Conservation (phyloP, 148 eudicot genomes). For the Selenicereus undatus region DNA sequence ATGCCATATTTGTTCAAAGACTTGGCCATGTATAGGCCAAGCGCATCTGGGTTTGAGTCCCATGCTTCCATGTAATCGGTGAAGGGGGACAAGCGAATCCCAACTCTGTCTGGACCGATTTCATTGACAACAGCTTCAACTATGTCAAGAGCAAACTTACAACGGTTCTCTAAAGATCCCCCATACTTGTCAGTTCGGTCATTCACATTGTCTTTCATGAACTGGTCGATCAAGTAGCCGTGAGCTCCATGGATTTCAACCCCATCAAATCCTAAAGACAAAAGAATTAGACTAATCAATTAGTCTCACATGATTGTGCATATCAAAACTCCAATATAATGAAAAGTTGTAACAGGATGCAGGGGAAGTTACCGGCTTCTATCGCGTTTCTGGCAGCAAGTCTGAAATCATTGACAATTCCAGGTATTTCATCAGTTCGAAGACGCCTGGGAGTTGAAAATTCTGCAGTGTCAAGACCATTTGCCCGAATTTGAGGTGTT, state of each 20-base stretch:
- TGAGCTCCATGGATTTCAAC: constrained; percentile 54
- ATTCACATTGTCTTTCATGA: constrained; percentile 43
- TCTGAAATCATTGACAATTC: constrained; percentile 42
- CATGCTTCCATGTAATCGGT: constrained; percentile 39
- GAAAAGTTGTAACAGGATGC: background rate
- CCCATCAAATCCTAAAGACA: constrained; percentile 42
- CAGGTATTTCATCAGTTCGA: constrained; percentile 36
- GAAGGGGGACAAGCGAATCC: constrained; percentile 47
- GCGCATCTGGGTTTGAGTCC: constrained; percentile 39
- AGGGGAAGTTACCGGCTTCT: constrained; percentile 40
- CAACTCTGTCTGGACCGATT: constrained; percentile 50
- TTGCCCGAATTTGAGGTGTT: constrained; percentile 34
- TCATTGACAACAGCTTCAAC: constrained; percentile 39
- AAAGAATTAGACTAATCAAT: background rate
- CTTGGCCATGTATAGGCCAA: constrained; percentile 39
- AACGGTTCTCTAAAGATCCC: constrained; percentile 50
- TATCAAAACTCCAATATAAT: background rate
- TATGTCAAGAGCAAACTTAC: constrained; percentile 44
- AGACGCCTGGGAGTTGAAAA: constrained; percentile 43
- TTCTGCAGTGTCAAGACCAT: constrained; percentile 23
- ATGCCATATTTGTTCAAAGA: constrained; percentile 28
- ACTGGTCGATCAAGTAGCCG: constrained; percentile 51
- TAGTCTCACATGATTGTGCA: background rate
- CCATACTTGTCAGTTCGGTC: constrained; percentile 53
- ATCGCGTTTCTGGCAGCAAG: constrained; percentile 47